Evolutionary conservation across 805 yeast genomes (phyloP).

Genomic region (Lipomyces spencermartinsiae): DNA sequence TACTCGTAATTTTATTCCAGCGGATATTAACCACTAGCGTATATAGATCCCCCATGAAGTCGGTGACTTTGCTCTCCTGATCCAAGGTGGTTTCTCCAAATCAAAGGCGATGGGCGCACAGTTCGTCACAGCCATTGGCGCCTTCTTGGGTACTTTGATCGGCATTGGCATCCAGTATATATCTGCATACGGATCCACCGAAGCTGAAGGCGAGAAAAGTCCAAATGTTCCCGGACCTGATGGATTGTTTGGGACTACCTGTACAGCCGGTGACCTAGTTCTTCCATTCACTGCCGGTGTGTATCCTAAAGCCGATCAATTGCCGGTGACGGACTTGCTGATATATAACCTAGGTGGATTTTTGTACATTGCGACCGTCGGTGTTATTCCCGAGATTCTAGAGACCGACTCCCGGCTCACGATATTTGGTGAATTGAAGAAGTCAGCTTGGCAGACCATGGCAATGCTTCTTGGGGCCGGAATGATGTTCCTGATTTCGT

Average conservation of each 20-base stretch:
- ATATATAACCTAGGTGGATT: constrained; percentile 52
- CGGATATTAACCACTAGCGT: not conserved
- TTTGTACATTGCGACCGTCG: constrained; percentile 72
- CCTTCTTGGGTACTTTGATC: constrained; percentile 66
- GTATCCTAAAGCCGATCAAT: constrained; percentile 3
- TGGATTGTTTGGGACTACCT: constrained; percentile 60
- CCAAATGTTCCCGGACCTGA: constrained; percentile 31
- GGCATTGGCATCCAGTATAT: constrained; percentile 58
- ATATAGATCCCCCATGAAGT: constrained; percentile 74
- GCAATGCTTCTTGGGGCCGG: constrained; percentile 62
- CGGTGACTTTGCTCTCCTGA: constrained; percentile 77
- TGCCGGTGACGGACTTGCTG: not conserved
- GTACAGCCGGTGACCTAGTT: constrained; percentile 57
- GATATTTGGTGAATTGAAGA: constrained; percentile 50
- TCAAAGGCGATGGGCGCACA: constrained; percentile 72
- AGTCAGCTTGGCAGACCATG: constrained; percentile 55
- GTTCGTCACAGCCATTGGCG: constrained; percentile 68
- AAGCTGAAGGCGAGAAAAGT: constrained; percentile 26
- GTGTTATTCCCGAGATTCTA: constrained; percentile 75
- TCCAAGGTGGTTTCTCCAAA: constrained; percentile 71
- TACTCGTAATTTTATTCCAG: not conserved
- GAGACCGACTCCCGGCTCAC: constrained; percentile 50
- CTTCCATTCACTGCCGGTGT: constrained; percentile 75
- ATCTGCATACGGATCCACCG: constrained; percentile 28
- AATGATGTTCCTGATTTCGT: constrained; percentile 60